Base-by-base conservation (phyloP, 2,329 filamentous ascomycete species). In the Exophiala viscosa region DNA sequence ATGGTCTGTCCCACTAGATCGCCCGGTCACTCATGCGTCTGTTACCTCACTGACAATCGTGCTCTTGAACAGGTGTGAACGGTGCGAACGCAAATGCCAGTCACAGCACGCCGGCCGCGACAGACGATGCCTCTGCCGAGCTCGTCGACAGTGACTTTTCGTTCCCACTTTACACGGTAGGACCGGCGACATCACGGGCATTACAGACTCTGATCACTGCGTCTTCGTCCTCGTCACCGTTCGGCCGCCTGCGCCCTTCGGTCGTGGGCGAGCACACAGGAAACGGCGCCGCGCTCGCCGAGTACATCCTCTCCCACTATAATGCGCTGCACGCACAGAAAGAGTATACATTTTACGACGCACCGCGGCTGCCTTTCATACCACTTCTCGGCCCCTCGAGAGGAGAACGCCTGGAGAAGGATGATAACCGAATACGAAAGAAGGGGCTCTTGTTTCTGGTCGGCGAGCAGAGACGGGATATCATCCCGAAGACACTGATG, bases 381-480 rank as follows among this genome's bases (percentile, higher is more conserved):
- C 54, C 57, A 8, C 63, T 28, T 61, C 60, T 52, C 48, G 58
- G 58, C 20, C 54, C 57, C 2, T 10, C 66, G 3, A 59, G 67
- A n/a, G 64, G 63, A 6, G 46, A 57, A 14, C 50, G 54, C 15
- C 23, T 50, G 3, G 52, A 57, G 10, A 32, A 50, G 1, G 15
- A 61, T 23, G 54, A 51, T 47, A 43, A 50, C 44, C 15, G 35
- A 18, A 48, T 43, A 43, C 33, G 64, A 18, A 64, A 71, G 45
- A 79, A 76, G 0, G 80, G 86, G 0, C 69, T 97, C 4, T 73
- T 97, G 1, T 99, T 97, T 68, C 79, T 95, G 11, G 90, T 95
- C 0, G 93, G 93, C 15, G 92, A 96, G 67, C 88, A 91, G 66
- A 81, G 90, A 49, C 77, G 93, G 40, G 93, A 97, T 67, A 83